Evolutionary conservation across 306 rosid genomes (phyloP).

Genomic region (Sindora glabra): DNA sequence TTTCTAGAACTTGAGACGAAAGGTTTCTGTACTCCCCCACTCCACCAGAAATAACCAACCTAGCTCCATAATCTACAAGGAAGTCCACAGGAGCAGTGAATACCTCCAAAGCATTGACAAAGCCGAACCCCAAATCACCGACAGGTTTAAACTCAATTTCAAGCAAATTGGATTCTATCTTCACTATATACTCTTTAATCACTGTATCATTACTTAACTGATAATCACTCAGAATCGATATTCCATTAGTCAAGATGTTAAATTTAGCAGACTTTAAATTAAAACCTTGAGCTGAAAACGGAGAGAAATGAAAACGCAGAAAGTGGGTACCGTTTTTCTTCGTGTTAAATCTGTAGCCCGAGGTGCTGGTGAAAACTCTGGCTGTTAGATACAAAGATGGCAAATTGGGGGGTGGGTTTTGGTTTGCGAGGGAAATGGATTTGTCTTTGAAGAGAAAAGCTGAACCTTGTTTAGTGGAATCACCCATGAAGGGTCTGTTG

Average conservation of each 20-base stretch:
- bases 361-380: slow-evolving; percentile 56
- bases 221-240: slow-evolving; percentile 22
- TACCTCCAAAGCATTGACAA: slow-evolving; percentile 66
- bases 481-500: slow-evolving; percentile 48
- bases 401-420: slow-evolving; percentile 41
- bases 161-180: slow-evolving; percentile 31
- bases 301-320: slow-evolving; percentile 79
- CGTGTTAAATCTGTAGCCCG: slow-evolving; percentile 53
- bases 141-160: slow-evolving; percentile 49
- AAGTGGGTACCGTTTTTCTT: slow-evolving; percentile 65
- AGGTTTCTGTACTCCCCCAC: slow-evolving; percentile 45
- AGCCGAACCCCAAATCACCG: slow-evolving; percentile 48
- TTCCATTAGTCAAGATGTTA: slow-evolving; percentile 39
- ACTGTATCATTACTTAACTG: slow-evolving; percentile 21
- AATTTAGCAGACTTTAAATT: slow-evolving; percentile 56
- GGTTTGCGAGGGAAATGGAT: slow-evolving; percentile 44
- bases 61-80: slow-evolving; percentile 53
- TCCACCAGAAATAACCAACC: slow-evolving; percentile 33
- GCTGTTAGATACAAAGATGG: slow-evolving; percentile 56
- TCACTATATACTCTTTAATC: slow-evolving; percentile 56
- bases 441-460: slow-evolving; percentile 34
- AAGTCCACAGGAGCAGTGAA: slow-evolving; percentile 64
- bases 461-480: slow-evolving; percentile 34
- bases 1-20: slow-evolving; percentile 61
- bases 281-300: slow-evolving; percentile 53